Percentiles rank a stretch among this genome's conserved stretches.
phyloP scores from a whole-genome alignment of 2,329 filamentous ascomycete genomes.

The Fusarium nurragi region DNA sequence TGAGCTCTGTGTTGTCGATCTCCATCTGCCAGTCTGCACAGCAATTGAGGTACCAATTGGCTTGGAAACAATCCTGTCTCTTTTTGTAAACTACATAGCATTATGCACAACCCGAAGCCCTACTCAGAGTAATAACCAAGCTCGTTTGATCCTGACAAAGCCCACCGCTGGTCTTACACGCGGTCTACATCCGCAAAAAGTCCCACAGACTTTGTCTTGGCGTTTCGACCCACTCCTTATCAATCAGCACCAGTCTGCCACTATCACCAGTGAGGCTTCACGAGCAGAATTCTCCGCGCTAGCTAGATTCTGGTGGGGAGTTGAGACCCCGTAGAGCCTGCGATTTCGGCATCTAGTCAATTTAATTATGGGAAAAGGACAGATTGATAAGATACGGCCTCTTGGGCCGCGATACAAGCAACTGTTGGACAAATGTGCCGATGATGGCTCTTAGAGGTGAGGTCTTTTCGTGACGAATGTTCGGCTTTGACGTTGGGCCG shows the following conservation, averaged over 20 bases:
- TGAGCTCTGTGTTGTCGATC: conserved; percentile 23
- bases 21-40: conserved; percentile 22
- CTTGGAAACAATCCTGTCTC: background rate
- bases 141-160: too few relatives aligned
- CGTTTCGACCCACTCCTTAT: conserved; percentile 33
- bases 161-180: too few relatives aligned
- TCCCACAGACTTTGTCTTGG: conserved; percentile 11
- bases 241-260: conserved; percentile 38
- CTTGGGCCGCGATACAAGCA: background rate
- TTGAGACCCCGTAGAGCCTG: background rate
- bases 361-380: background rate
- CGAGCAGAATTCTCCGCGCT: conserved; percentile 24
- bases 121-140: too few relatives aligned
- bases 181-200: too few relatives aligned
- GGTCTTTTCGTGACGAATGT: background rate
- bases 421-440: background rate
- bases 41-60: conserved; percentile 4
- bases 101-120: too few relatives aligned
- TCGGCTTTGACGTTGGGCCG: conserved; percentile 4
- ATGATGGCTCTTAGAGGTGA: conserved; percentile 6
- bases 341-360: conserved; percentile 11
- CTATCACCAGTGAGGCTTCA: conserved; percentile 25
- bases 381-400: conserved; percentile 23
- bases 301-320: conserved; percentile 15
- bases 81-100: too few relatives aligned